Percentiles rank a stretch among this genome's conserved stretches.
Conservation (phyloP, 495 filamentous ascomycete genomes). For the Cryomyces minteri region DNA sequence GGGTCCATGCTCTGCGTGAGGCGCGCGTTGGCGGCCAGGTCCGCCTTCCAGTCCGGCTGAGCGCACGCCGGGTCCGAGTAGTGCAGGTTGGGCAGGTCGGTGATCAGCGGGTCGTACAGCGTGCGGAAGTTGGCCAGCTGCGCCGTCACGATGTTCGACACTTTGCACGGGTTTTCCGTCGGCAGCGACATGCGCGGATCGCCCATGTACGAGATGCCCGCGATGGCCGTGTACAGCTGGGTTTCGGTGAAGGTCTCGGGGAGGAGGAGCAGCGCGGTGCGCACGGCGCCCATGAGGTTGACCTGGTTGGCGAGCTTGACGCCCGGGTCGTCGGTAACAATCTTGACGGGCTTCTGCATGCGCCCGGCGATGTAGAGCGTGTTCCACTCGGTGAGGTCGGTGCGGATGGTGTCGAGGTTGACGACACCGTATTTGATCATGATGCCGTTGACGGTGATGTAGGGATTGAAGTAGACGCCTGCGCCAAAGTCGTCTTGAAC, state of each 20-base stretch:
- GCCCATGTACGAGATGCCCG: conserved; percentile 81
- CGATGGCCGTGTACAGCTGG: conserved; percentile 74
- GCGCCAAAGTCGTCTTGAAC: conserved; percentile 82
- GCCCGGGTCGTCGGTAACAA: conserved; percentile 77
- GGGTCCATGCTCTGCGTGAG: conserved; percentile 85
- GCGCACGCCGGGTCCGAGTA: conserved; percentile 51
- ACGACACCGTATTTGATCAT: conserved; percentile 97
- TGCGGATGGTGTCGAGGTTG: conserved; percentile 71
- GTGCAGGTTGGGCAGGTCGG: conserved; percentile 69
- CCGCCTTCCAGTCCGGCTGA: conserved; percentile 14
- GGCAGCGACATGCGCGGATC: conserved; percentile 82
- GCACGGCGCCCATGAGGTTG: conserved; percentile 79
- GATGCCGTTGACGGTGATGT: conserved; percentile 86
- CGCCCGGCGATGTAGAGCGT: conserved; percentile 88
- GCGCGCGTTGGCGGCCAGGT: conserved; percentile 28
- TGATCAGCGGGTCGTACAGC: conserved; percentile 75
- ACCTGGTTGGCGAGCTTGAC: conserved; percentile 88
- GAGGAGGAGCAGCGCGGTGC: conserved; percentile 73
- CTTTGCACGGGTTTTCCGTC: conserved; percentile 82
- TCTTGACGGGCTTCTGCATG: conserved; percentile 94
- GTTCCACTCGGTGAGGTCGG: conserved; percentile 74
- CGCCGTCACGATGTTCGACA: conserved; percentile 77
- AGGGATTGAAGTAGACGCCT: conserved; percentile 94
- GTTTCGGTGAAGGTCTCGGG: conserved; percentile 72
- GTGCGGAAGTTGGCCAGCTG: conserved; percentile 84